Conservation (phyloP, 2,329 filamentous ascomycete genomes). For the Sphaerulina populicola region DNA sequence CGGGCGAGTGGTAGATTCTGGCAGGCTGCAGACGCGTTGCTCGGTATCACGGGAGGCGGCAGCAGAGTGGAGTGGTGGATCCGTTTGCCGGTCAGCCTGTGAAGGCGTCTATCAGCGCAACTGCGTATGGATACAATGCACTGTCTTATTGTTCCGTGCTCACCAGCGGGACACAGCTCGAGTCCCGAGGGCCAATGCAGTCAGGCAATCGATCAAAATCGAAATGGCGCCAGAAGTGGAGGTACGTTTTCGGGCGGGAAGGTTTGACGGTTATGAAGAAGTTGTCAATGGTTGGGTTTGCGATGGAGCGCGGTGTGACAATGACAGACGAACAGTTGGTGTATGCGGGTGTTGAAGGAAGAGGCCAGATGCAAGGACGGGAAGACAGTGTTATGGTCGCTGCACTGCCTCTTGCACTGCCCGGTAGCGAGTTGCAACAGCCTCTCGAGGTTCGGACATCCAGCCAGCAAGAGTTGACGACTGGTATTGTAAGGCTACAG, state of each 20-base stretch:
- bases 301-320: constrained; percentile 21
- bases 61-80: constrained; percentile 1
- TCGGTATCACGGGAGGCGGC: constrained; percentile 4
- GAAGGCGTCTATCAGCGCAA: neutral
- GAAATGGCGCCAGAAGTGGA: neutral
- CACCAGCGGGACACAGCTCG: neutral
- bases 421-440: constrained; percentile 8
- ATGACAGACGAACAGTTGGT: constrained; percentile 19
- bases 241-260: constrained; percentile 13
- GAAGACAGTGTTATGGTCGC: neutral
- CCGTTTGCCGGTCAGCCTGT: constrained; percentile 2
- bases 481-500: neutral
- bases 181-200: neutral
- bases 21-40: neutral
- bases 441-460: constrained; percentile 2
- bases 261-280: constrained; percentile 27
- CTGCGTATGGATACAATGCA: neutral
- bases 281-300: constrained; percentile 30
- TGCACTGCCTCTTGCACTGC: constrained; percentile 19
- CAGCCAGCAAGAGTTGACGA: constrained; percentile 8
- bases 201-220: neutral
- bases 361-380: neutral
- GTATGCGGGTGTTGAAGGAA: constrained; percentile 16
- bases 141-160: neutral
- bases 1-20: constrained; percentile 1